phyloP scores from a whole-genome alignment of 345 rosid species.

The Cardamine resedifolia region DNA sequence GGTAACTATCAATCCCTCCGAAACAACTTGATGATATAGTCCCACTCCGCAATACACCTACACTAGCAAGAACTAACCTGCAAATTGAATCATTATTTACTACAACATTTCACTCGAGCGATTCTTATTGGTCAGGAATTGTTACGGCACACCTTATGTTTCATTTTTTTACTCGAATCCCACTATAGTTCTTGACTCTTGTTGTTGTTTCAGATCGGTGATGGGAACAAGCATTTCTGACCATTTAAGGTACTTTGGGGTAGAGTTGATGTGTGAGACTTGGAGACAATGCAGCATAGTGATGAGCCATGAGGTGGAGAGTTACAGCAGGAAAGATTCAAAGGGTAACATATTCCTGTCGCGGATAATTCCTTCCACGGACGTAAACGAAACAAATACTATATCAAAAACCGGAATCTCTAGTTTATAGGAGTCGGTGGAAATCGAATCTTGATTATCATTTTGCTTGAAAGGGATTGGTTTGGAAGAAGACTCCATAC shows the following conservation, averaged over 20 bases:
- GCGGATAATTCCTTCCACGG: constrained; percentile 26
- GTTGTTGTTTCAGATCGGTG: constrained; percentile 60
- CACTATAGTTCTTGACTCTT: not conserved
- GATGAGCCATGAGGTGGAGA: constrained; percentile 45
- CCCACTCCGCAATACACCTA: not conserved
- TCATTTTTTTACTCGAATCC: not conserved
- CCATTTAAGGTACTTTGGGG: constrained; percentile 72
- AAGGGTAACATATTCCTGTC: constrained; percentile 68
- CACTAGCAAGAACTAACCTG: not conserved
- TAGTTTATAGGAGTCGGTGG: constrained; percentile 7
- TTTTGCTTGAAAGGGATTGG: not conserved
- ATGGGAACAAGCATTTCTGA: constrained; percentile 69
- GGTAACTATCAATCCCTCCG: constrained; percentile 40
- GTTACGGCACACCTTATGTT: not conserved
- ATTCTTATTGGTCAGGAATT: constrained; percentile 1
- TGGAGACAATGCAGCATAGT: constrained; percentile 75
- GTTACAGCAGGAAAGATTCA: constrained; percentile 53
- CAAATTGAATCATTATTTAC: not conserved
- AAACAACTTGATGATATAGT: not conserved
- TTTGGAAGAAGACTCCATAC: constrained; percentile 1
- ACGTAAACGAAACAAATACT: constrained; percentile 38
- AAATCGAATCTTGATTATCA: not conserved
- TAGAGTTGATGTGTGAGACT: constrained; percentile 51
- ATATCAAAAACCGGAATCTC: not conserved
- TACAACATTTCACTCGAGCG: not conserved